Base-by-base conservation (phyloP, 1,284 basidiomycete species). In the Exobasidium cylindrosporum region DNA sequence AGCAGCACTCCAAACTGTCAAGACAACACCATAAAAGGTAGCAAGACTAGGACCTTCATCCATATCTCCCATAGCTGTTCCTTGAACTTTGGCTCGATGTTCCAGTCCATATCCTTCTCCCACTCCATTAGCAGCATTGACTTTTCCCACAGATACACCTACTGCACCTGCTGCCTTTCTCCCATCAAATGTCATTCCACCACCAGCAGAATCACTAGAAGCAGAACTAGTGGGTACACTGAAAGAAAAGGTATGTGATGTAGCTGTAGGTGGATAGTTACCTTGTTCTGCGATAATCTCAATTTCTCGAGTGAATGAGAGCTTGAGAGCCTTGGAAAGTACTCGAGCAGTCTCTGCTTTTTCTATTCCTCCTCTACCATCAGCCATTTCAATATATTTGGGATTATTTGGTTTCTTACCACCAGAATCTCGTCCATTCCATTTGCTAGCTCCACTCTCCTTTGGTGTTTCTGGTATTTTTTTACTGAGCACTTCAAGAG, bases 221-320 rank as follows among this genome's bases (percentile, higher is more conserved):
- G 67, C 66, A 52, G 64, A 67, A 61, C 67, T 61, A 54, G 68
- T 74, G 45, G 72, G 79, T 54, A 70, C 74, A 55, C 75, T 81
- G 68, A 97, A 97, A 3, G 90, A 89, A 81, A 97, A 97, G 0
- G 88, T 89, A 81, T 97, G 92, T 53, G 92, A 89, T 17, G 92
- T 95, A 21, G 90, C 91, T 0, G 91, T 57, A 26, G 74, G 74
- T 26, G 73, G 70, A 45, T 71, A 76, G 61, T 69, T 67, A 60
- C 63, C 65, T 52, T 72, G 73, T 4, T 72, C 71, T 4, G 73
- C 68, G 2, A 73, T 55, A 50, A 97, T 89, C 78, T 97, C 94
- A 54, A 97, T 90, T 82, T 94, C 92, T 58, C 90, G 88, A 26
- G 91, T 88, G 81, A 94, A 93, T 17, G 89, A 89, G 54, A 91